Evolutionary conservation across 306 rosid species (phyloP).

Genomic region (Cucurbita pepo): DNA sequence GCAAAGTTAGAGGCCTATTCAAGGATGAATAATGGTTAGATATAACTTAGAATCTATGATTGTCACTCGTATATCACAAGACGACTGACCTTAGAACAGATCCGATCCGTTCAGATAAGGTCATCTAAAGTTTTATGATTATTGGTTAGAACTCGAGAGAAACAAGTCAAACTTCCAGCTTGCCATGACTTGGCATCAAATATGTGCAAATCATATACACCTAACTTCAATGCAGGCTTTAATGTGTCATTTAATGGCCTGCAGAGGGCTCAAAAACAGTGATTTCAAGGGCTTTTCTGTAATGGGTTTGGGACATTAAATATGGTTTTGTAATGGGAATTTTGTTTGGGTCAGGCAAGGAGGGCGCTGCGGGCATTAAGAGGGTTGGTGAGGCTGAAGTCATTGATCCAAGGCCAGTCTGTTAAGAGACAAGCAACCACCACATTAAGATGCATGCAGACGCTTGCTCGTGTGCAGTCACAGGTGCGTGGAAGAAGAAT

Average conservation of each 20-base stretch:
- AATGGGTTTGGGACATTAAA: not conserved
- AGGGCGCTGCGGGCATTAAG: slow-evolving; percentile 54
- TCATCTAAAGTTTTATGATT: not conserved
- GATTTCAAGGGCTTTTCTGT: not conserved
- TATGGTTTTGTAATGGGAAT: not conserved
- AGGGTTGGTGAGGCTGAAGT: slow-evolving; percentile 73
- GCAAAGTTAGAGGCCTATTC: no score
- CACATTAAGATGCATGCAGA: slow-evolving; percentile 82
- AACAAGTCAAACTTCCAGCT: not conserved
- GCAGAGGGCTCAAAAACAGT: not conserved
- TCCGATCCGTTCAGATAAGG: not conserved
- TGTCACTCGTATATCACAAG: no score
- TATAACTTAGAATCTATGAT: no score
- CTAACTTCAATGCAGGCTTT: not conserved
- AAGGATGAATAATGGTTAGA: no score
- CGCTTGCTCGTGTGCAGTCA: slow-evolving; percentile 61
- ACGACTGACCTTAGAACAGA: not conserved
- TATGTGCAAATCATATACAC: not conserved
- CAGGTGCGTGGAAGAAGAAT: slow-evolving; percentile 62
- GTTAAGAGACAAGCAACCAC: slow-evolving; percentile 71
- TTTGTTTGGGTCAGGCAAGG: slow-evolving; percentile 42
- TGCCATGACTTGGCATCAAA: not conserved
- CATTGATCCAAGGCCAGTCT: slow-evolving; percentile 55
- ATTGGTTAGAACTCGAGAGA: not conserved
- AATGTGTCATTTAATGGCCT: not conserved